Evolutionary conservation across 1,139 yeast species (phyloP), one percentile per base, ranked within the genome.

Genomic region (Groenewaldozyma sp.): DNA sequence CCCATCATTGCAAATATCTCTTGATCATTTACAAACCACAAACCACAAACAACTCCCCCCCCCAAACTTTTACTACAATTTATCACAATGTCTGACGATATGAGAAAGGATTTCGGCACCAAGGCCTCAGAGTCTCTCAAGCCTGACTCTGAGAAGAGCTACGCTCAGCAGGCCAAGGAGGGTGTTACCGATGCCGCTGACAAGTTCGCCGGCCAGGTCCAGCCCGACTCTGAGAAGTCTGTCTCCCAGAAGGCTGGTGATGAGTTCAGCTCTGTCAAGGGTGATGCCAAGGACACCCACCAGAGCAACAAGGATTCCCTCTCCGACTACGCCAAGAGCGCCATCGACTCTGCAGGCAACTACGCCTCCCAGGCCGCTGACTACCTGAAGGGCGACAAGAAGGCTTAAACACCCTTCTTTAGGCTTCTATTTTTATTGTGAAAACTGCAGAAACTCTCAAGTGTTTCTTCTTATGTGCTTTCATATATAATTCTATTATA

Each of bases 91-190:
- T 44, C 52, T 46, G 53, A 50, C 44, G 60, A 72, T 47, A 84
- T 83, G 53, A 82, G 94, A 80, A 83, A 83, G 65, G 65, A 71
- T 58, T 71, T 86, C 56, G 54, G 79, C 51, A 81, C 78, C 61
- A 83, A 84, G 67, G 65, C 74, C 49, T 40, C 68, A 43, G 94
- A 83, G 70, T 58, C 73, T 37, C 47, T 82, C 41, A 82, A 75
- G 53, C 95, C 95, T 58, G 79, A 84, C 48, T 28, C 32, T 13
- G 71, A 52, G 77, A 27, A 38, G 71, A 51, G 78, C 36, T 65
- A 70, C 52, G 62, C 67, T 34, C 81, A 83, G 55, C 67, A 79
- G 65, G 78, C 77, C 50, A 79, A 81, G 70, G 95, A 86, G 68
- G 46, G 61, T 31, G 77, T 74, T 48, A 79, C 94, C 43, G 80